These are phyloP conservation scores for Botrytis deweyae DNA, from an alignment of 2,329 filamentous ascomycete genomes.

Conservation along the genomic window DNA sequence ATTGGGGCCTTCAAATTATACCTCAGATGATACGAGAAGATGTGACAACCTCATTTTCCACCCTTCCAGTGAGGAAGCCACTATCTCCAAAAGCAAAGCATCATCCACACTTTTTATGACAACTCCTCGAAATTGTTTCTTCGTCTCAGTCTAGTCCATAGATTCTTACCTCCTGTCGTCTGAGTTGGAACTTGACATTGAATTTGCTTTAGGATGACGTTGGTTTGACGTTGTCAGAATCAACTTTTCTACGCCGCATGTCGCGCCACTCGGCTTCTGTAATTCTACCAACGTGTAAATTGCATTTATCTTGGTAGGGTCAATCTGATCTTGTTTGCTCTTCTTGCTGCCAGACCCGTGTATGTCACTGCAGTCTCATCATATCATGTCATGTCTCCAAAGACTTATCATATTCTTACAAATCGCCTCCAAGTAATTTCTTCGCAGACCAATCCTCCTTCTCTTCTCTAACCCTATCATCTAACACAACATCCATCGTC, in stretches of 20 bases:
- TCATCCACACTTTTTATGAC: background rate
- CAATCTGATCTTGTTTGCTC: background rate
- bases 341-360: background rate
- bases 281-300: background rate
- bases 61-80: background rate
- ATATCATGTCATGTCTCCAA: background rate
- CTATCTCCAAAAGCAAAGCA: background rate
- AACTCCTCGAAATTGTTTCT: background rate
- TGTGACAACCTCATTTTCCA: background rate
- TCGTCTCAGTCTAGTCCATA: too few relatives aligned
- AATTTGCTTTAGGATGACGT: background rate
- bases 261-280: background rate
- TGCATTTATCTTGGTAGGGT: background rate
- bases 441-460: background rate
- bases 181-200: background rate
- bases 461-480: background rate
- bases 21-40: background rate
- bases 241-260: conserved; percentile 1
- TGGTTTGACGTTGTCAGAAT: background rate
- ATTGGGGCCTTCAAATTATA: fast-evolving
- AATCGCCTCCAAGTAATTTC: background rate
- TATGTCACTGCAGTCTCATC: background rate
- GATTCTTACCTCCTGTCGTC: background rate
- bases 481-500: background rate
- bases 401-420: background rate